phyloP scores from a whole-genome alignment of 2,329 filamentous ascomycete species.

The Hymenoscyphus fraxineus region DNA sequence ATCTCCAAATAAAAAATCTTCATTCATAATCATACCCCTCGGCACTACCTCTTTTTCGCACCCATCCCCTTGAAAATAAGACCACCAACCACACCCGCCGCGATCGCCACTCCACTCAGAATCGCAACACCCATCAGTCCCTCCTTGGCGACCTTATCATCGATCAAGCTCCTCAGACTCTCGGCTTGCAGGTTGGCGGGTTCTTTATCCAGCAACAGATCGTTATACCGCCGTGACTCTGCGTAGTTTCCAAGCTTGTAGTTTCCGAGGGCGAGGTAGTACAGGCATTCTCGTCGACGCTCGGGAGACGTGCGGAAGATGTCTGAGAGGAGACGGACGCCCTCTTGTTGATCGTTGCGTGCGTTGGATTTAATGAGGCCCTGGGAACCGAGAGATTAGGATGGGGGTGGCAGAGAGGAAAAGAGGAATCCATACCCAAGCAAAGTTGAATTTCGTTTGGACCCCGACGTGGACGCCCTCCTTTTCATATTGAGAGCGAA shows the following conservation, averaged over 20 bases:
- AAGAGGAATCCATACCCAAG: slow-evolving; percentile 65
- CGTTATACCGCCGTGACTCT: slow-evolving; percentile 92
- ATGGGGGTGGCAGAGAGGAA: not conserved
- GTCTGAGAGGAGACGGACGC: slow-evolving; percentile 87
- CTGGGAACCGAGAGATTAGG: slow-evolving; percentile 42
- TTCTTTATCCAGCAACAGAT: slow-evolving; percentile 85
- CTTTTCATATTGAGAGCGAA: slow-evolving; percentile 93
- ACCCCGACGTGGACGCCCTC: slow-evolving; percentile 95
- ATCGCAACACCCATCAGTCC: slow-evolving; percentile 93
- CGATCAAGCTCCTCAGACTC: slow-evolving; percentile 82
- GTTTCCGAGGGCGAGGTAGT: slow-evolving; percentile 95
- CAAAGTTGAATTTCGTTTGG: slow-evolving; percentile 99
- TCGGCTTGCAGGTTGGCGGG: slow-evolving; percentile 85
- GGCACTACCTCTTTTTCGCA: slow-evolving; percentile 42
- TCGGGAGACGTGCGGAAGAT: slow-evolving; percentile 94
- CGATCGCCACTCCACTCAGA: slow-evolving; percentile 86
- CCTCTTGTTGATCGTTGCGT: slow-evolving; percentile 86
- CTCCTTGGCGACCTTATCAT: slow-evolving; percentile 94
- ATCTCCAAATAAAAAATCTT: not conserved
- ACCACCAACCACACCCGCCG: slow-evolving; percentile 87
- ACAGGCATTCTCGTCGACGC: slow-evolving; percentile 93
- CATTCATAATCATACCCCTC: slow-evolving; percentile 3
- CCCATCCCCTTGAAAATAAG: slow-evolving; percentile 75
- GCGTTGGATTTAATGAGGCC: slow-evolving; percentile 90
- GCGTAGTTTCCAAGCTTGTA: slow-evolving; percentile 98